Base-by-base conservation (phyloP, 495 filamentous ascomycete genomes). In the Xylaria flabelliformis region DNA sequence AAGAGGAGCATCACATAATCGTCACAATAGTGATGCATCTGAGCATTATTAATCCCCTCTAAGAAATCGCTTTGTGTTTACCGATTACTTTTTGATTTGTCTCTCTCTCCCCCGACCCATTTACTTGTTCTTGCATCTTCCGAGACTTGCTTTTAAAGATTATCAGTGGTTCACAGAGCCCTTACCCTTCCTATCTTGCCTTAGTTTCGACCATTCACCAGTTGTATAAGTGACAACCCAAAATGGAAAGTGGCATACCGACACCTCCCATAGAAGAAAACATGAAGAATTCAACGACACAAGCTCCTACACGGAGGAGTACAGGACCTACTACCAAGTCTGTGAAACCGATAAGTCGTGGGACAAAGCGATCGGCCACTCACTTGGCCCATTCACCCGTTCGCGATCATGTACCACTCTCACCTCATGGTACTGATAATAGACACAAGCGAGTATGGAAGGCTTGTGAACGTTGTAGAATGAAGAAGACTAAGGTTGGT, bases 401-500 rank as follows among this genome's bases (percentile, higher is more conserved):
- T 65, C 80, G 80, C 67, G 80, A 85, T 17, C 79, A 83, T 71
- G 69, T 72, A 53, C 74, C 82, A 6, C 76, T 72, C 6, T 74
- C 76, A 36, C 76, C 76, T 39, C 73, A 76, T 71, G 72, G 74
- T 39, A 74, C 83, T 39, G 86, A 89, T 72, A 85, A 81, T 64
- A 82, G 86, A 72, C 86, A 88, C 74, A 91, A 91, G 79, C 82
- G 90, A 72, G 90, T 92, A 46, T 91, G 90, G 84, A 92, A 91
- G 80, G 90, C 90, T 29, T 92, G 90, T 74, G 90, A 92, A 80
- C 83, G 90, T 73, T 92, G 90, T 84, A 82, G 90, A 72, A 88
- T 91, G 82, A 92, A 91, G 83, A 92, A 92, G 80, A 90, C 88
- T 72, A 92, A 92, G 87, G 89, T 89, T 80, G 59, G 80, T 73